Conservation (phyloP, 169 alveolate genomes). For the Plasmodium sp. region DNA sequence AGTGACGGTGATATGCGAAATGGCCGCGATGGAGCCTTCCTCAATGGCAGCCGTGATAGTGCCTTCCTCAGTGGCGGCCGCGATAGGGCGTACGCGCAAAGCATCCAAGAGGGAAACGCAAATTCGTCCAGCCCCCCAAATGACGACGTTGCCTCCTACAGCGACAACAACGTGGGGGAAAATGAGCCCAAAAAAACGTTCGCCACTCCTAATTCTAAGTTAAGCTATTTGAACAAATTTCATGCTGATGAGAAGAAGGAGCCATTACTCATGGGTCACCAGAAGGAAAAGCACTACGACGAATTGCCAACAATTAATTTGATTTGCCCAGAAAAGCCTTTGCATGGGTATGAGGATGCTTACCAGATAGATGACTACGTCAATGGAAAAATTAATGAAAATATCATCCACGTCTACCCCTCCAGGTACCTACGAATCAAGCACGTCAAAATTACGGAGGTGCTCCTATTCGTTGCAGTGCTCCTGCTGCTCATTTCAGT, state of each 20-base stretch:
- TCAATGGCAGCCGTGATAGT: background rate
- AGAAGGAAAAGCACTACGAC: conserved; percentile 13
- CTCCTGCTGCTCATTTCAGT: conserved; percentile 11
- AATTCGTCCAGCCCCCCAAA: background rate
- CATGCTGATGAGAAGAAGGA: conserved; percentile 53
- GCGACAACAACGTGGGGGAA: background rate
- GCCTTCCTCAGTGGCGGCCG: background rate
- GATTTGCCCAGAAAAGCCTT: conserved; percentile 58
- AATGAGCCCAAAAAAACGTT: background rate
- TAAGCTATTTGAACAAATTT: conserved; percentile 20
- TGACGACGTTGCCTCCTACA: background rate
- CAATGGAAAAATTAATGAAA: conserved; percentile 67
- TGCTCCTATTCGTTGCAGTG: conserved; percentile 20
- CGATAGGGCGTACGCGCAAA: background rate
- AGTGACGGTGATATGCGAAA: background rate
- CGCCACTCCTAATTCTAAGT: background rate
- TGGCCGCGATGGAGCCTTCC: too few relatives aligned
- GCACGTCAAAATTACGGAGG: conserved; percentile 42
- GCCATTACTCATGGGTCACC: conserved; percentile 22
- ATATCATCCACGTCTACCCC: conserved; percentile 62
- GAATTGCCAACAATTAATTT: conserved; percentile 45
- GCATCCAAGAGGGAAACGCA: background rate
- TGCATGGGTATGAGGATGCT: conserved; percentile 71
- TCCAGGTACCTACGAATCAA: conserved; percentile 53
- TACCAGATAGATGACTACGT: conserved; percentile 68